Evolutionary conservation across 1,284 basidiomycete genomes (phyloP), one percentile per base, ranked within the genome.

Genomic region (Neotropicomus parvogracilis): DNA sequence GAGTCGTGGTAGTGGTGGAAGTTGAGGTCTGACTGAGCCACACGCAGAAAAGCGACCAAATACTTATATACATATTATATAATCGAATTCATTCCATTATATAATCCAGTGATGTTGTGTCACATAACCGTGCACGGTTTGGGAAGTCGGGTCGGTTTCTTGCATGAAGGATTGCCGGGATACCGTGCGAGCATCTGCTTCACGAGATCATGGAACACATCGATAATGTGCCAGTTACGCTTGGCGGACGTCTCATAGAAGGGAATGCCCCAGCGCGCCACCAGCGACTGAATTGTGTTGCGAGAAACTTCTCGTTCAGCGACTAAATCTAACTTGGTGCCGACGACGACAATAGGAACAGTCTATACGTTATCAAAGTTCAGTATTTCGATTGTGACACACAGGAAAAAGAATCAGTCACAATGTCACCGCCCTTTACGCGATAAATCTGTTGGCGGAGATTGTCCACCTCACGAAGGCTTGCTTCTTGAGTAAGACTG

Each of bases 231-330:
- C 85, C 87, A 89, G 57, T 90, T 83, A 48, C 79, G 75, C 64
- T 91, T 88, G 6, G 90, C 87, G 5, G 84, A 88, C 3, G 90
- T 91, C 69, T 93, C 91, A 66, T 87, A 92, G 62, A 90, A 88
- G 1, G 88, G 86, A 17, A 89, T 68, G 37, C 74, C 73, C 90
- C 90, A 92, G 8, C 74, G 71, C 37, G 69, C 70, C 7, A 84
- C 80, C 7, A 91, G 75, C 9, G 78, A 69, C 57, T 85, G 79
- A 36, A 91, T 86, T 0, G 78, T 80, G 38, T 69, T 73, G 36
- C 79, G 74, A 17, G 80, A 78, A 5, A 95, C 90, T 61, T 92
- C 88, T 26, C 92, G 79, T 67, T 94, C 91, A 52, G 79, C 80
- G 29, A 78, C 76, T 46, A 94, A 79, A 66, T 95, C 92, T 50